A percentile compares a stretch with the other conserved stretches of the same genome.
These are phyloP conservation scores for Chrysochromulina parva DNA, from an alignment of 78 protist genomes.

Conservation along the genomic window DNA sequence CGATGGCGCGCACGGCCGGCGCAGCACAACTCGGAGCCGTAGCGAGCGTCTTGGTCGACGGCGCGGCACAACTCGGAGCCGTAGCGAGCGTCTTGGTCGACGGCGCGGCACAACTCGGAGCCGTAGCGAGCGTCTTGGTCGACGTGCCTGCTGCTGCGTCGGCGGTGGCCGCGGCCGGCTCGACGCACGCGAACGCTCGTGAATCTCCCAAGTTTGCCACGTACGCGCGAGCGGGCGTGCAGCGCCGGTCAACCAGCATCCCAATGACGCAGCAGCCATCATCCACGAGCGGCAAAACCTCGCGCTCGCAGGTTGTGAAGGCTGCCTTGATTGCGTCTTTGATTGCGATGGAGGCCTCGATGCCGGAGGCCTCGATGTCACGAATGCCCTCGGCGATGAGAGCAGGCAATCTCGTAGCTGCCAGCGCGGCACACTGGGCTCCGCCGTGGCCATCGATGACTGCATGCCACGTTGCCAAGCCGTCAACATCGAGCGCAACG, in stretches of 20 bases:
- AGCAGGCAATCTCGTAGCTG: background rate
- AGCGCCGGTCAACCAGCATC: background rate
- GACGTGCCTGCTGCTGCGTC: too few relatives aligned
- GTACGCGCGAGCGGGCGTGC: background rate
- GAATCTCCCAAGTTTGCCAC: conserved; percentile 13
- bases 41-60: too few relatives aligned
- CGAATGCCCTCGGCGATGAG: background rate
- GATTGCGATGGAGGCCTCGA: background rate
- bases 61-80: too few relatives aligned
- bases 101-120: too few relatives aligned
- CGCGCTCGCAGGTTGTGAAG: background rate
- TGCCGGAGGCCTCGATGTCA: background rate
- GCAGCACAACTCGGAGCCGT: too few relatives aligned
- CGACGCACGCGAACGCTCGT: background rate
- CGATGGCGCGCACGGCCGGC: background rate
- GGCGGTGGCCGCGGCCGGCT: too few relatives aligned
- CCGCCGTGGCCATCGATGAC: conserved; percentile 14
- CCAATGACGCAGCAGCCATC: conserved; percentile 1
- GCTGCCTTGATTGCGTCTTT: background rate
- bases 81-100: too few relatives aligned
- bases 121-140: too few relatives aligned
- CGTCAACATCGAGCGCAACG: background rate
- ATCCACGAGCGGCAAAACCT: background rate
- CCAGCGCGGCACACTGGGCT: background rate
- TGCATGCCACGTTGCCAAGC: background rate